Evolutionary conservation across 441 rosid species (phyloP).

Genomic region (Biscutella auriculata): DNA sequence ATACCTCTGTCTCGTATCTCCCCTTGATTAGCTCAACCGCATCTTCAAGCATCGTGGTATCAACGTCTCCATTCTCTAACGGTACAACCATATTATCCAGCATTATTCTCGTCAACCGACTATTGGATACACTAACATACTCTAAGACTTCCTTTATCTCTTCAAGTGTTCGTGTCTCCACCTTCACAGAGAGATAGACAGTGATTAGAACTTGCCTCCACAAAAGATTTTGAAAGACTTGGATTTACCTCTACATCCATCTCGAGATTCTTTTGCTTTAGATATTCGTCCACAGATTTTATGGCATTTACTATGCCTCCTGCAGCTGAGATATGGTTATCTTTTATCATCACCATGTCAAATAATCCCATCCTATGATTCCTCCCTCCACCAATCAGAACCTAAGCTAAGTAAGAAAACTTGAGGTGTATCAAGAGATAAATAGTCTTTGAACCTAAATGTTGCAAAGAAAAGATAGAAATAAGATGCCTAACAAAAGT

Average conservation of each 20-base stretch:
- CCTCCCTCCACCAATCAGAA: slow-evolving; percentile 81
- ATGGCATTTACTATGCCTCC: slow-evolving; percentile 71
- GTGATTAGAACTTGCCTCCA: not conserved
- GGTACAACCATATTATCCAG: slow-evolving; percentile 94
- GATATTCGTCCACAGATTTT: slow-evolving; percentile 57
- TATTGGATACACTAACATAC: slow-evolving; percentile 44
- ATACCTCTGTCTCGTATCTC: slow-evolving; percentile 75
- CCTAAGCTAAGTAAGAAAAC: slow-evolving; percentile 30
- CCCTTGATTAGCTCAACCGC: slow-evolving; percentile 62
- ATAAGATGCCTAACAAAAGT: not conserved
- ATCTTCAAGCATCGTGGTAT: slow-evolving; percentile 72
- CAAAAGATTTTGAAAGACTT: not conserved
- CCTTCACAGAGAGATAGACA: slow-evolving; percentile 29
- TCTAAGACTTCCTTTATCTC: slow-evolving; percentile 66
- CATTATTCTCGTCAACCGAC: slow-evolving; percentile 72
- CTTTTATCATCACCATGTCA: slow-evolving; percentile 95
- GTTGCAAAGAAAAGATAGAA: not conserved
- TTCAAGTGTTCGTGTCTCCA: slow-evolving; percentile 75
- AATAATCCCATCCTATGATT: slow-evolving; percentile 93
- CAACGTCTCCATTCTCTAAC: slow-evolving; percentile 65
- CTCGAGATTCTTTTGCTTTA: slow-evolving; percentile 49
- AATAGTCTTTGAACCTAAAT: not conserved
- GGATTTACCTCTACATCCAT: slow-evolving; percentile 85
- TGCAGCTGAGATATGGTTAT: slow-evolving; percentile 91
- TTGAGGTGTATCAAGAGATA: slow-evolving; percentile 17